Base-by-base conservation (phyloP, 2,329 filamentous ascomycete genomes). In the Neocatenulostroma microsporum region DNA sequence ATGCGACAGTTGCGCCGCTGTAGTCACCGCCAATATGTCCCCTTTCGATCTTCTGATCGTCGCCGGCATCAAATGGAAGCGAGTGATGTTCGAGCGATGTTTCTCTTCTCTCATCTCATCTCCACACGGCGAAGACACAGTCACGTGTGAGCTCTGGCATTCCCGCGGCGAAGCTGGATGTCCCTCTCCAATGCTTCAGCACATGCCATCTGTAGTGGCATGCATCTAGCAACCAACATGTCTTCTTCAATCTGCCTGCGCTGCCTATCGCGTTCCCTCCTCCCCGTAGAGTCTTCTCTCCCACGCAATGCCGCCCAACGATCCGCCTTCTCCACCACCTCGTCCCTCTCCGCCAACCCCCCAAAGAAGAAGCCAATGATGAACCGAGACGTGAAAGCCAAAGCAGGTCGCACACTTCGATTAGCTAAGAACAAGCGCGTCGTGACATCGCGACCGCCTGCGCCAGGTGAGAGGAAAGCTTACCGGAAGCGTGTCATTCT, bases 401-500 rank as follows among this genome's bases (percentile, higher is more conserved):
- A 46, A 30, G 31, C 46, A 12, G 54, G 54, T 18, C 44, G 37
- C n/a, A 50, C 50, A n/a, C 43, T 58, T 9, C 41, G 47, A 11
- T 39, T 58, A 14, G 37, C 40, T 23, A 57, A 57, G 40, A 57
- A 56, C 32, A 53, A 37, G 29, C 54, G 56, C 20, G 37, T 40
- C 12, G 21, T 44, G 3, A 50, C 37, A 9, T 44, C 45, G 6
- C 45, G 50, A 23, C 56, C 56, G 5, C 54, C 54, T 4, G 54
- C 48, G 10, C 71, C 77, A 3, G 89, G 88, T 48, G 88, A 95
- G 70, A 78, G 88, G 48, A 94, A 87, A 65, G 84, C 84, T 19
- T 70, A 84, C 57, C 80, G 87, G 48, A 94, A 93, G 69, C 79
- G 84, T 50, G 84, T 98, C 54, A 79, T 93, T 41, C 77, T 98